Conservation (phyloP, 768 basidiomycete species). For the Hebeloma cylindrosporum region DNA sequence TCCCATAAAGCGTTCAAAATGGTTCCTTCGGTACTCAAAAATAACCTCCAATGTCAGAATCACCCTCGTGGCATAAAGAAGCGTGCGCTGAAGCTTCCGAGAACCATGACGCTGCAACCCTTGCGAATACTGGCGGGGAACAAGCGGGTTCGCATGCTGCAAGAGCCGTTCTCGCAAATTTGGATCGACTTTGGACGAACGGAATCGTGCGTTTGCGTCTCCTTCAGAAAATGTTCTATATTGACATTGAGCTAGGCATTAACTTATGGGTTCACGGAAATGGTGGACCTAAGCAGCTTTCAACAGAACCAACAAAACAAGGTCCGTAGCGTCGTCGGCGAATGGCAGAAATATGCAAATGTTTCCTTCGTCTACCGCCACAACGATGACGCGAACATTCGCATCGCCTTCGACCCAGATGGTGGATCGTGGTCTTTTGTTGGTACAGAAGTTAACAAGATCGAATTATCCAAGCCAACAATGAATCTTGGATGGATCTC, state of each 20-base stretch:
- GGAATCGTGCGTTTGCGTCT: neutral
- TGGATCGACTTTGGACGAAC: neutral
- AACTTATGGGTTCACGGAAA: neutral
- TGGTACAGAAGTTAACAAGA: neutral
- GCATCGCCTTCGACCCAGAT: neutral
- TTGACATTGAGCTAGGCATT: neutral
- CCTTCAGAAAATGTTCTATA: neutral
- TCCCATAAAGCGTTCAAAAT: no score
- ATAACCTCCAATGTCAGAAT: no score
- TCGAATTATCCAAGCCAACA: neutral
- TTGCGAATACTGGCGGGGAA: no score
- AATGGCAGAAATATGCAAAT: neutral
- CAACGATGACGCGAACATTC: neutral
- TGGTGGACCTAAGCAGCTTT: neutral
- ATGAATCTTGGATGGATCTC: neutral
- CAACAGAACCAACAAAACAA: no score
- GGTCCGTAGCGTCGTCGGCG: neutral
- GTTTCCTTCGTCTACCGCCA: neutral
- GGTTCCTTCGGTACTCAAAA: no score
- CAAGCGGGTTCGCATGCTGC: no score
- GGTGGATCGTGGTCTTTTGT: neutral
- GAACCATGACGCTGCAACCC: no score
- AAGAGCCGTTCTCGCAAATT: neutral
- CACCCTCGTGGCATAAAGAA: no score
- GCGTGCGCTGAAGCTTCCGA: no score